Conservation (phyloP, 306 rosid genomes). For the Abrus precatorius region DNA sequence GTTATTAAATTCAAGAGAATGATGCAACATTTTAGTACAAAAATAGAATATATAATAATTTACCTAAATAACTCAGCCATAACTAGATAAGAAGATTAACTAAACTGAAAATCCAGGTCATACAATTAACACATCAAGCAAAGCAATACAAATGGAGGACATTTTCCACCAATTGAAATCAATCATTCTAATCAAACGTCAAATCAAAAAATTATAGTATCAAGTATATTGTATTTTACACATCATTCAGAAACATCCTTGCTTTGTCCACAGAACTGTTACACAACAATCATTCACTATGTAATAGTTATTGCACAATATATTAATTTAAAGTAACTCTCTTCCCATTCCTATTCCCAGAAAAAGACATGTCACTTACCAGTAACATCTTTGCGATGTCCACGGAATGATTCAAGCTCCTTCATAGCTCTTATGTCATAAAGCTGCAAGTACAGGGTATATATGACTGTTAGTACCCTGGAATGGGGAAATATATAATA, state of each 20-base stretch:
- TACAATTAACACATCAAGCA: neutral
- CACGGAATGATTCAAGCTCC: slow-evolving; percentile 98
- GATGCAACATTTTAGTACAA: neutral
- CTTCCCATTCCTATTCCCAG: slow-evolving; percentile 25
- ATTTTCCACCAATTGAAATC: neutral
- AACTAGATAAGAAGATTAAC: neutral
- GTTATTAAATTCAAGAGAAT: neutral
- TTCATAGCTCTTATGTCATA: slow-evolving; percentile 98
- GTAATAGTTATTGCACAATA: slow-evolving; percentile 20
- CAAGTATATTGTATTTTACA: neutral
- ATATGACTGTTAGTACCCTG: slow-evolving; percentile 12
- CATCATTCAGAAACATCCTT: neutral
- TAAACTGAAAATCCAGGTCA: neutral
- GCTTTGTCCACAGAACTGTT: too few relatives aligned
- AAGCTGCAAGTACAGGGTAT: slow-evolving; percentile 65
- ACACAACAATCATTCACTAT: neutral
- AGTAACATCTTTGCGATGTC: slow-evolving; percentile 96
- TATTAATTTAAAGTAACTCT: slow-evolving; percentile 24
- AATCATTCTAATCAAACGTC: neutral
- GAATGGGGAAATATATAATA: slow-evolving; percentile 35
- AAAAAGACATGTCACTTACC: slow-evolving; percentile 60
- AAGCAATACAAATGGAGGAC: neutral
- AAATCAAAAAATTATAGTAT: neutral
- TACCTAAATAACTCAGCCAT: slow-evolving; percentile 15
- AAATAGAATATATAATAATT: neutral